phyloP scores from a whole-genome alignment of 1,284 basidiomycete species.

The Malassezia globosa region DNA sequence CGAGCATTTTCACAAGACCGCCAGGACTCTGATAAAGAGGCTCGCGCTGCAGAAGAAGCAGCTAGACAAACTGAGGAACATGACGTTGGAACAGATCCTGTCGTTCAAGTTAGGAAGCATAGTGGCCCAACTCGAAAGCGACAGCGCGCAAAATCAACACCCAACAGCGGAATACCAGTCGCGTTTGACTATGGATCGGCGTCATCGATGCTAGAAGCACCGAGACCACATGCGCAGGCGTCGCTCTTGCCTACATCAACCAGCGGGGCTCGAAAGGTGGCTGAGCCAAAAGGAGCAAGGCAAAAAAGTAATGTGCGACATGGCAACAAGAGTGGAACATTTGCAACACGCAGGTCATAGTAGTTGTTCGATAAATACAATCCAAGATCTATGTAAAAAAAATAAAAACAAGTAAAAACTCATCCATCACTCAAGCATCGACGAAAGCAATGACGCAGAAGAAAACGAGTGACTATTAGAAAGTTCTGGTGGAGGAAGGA shows the following conservation, averaged over 20 bases:
- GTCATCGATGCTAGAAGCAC: conserved; percentile 5
- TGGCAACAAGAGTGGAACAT: conserved; percentile 13
- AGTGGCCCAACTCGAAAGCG: too few species aligned
- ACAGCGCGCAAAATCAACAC: too few species aligned
- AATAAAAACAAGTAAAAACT: neutral
- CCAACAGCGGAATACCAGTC: too few species aligned
- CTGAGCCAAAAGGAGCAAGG: neutral
- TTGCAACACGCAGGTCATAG: neutral
- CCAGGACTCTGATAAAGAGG: too few species aligned
- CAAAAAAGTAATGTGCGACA: conserved; percentile 6
- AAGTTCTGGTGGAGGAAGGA: too few species aligned
- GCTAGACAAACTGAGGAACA: too few species aligned
- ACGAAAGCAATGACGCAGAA: too few species aligned
- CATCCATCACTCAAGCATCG: neutral
- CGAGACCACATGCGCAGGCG: neutral
- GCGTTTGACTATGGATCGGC: conserved; percentile 9
- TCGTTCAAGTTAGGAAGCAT: neutral
- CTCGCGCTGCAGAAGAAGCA: too few species aligned
- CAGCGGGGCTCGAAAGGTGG: neutral
- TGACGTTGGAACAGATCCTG: neutral
- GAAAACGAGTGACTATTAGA: too few species aligned
- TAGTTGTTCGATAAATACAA: neutral
- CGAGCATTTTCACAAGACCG: too few species aligned
- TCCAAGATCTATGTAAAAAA: neutral
- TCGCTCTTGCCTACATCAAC: neutral